Evolutionary conservation across 2,329 filamentous ascomycete species (phyloP).

Genomic region (Fusarium sp.): DNA sequence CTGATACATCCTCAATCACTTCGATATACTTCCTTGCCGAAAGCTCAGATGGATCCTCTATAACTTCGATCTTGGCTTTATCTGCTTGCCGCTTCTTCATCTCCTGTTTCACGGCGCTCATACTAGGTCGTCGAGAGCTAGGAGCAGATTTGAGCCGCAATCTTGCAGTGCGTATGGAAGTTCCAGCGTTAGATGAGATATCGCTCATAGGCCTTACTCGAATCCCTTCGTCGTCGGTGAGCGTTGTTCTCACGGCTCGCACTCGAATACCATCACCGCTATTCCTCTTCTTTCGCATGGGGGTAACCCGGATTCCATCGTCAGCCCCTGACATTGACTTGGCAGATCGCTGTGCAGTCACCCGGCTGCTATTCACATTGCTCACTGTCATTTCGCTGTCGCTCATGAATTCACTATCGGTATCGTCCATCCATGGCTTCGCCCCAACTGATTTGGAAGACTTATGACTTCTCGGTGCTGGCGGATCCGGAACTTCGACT

Average conservation of each 20-base stretch:
- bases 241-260: conserved; percentile 40
- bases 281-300: conserved; percentile 52
- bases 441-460: conserved; percentile 54
- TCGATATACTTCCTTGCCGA: conserved; percentile 31
- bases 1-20: conserved; percentile 35
- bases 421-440: conserved; percentile 46
- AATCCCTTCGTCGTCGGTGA: conserved; percentile 51
- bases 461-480: conserved; percentile 54
- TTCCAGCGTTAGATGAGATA: conserved; percentile 46
- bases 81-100: conserved; percentile 42
- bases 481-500: conserved; percentile 64
- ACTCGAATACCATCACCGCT: conserved; percentile 55
- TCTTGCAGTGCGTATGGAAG: conserved; percentile 45
- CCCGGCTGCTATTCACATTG: conserved; percentile 42
- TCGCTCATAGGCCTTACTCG: conserved; percentile 51
- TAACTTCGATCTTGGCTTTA: conserved; percentile 25
- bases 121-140: conserved; percentile 43
- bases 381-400: conserved; percentile 51
- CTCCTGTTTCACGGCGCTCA: conserved; percentile 50
- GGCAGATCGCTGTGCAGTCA: conserved; percentile 40
- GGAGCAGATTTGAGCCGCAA: conserved; percentile 49
- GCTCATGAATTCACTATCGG: conserved; percentile 48
- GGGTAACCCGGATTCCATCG: conserved; percentile 61
- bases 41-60: conserved; percentile 29
- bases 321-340: conserved; percentile 50